phyloP scores from a whole-genome alignment of 1,284 basidiomycete genomes.

The Ustilago trichophora region DNA sequence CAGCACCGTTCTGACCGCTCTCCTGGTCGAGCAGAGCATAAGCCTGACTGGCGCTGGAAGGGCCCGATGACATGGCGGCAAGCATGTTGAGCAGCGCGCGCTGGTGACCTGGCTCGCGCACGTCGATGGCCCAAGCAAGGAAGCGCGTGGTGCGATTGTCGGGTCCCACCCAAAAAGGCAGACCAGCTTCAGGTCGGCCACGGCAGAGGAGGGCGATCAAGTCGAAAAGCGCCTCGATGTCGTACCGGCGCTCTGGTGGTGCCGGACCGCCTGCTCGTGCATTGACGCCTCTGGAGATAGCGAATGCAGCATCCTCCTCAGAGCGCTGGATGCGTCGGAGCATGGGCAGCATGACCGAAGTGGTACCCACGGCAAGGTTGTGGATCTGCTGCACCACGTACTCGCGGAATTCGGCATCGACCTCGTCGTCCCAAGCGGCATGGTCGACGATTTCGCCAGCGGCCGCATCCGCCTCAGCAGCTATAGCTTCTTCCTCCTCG shows the following conservation, averaged over 20 bases:
- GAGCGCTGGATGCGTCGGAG: constrained; percentile 63
- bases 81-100: constrained; percentile 65
- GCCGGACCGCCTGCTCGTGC: constrained; percentile 42
- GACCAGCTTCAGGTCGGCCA: constrained; percentile 55
- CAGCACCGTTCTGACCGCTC: constrained; percentile 20
- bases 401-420: constrained; percentile 60
- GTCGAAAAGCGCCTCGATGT: constrained; percentile 65
- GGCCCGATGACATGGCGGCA: constrained; percentile 57
- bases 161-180: constrained; percentile 59
- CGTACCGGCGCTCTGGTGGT: constrained; percentile 59
- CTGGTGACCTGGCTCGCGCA: constrained; percentile 62
- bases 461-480: constrained; percentile 47
- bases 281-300: constrained; percentile 34
- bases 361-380: constrained; percentile 49
- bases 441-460: constrained; percentile 50
- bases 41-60: constrained; percentile 60
- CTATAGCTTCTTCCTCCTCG: constrained; percentile 69
- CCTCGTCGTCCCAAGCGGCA: constrained; percentile 66
- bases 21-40: constrained; percentile 59
- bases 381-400: constrained; percentile 63
- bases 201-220: constrained; percentile 58
- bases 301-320: constrained; percentile 64
- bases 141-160: constrained; percentile 68
- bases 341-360: constrained; percentile 56
- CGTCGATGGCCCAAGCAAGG: constrained; percentile 64